These are phyloP conservation scores for Trichoderma sp. DNA, from an alignment of 2,329 filamentous ascomycete genomes.

Conservation along the genomic window DNA sequence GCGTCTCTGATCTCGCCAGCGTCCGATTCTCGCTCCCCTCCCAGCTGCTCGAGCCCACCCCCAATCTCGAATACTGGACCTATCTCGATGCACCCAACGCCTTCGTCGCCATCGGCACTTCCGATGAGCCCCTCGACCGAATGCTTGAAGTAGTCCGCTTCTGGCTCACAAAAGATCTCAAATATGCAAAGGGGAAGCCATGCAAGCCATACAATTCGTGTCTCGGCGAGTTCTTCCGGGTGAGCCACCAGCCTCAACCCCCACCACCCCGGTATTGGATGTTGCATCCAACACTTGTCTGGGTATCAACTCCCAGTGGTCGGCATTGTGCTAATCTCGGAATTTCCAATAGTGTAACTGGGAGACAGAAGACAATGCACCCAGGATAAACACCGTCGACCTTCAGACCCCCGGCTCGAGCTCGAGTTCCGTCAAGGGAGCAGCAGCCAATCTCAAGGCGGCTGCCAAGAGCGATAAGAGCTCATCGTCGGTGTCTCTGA, in stretches of 20 bases:
- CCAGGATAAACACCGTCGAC: conserved; percentile 60
- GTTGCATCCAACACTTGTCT: not conserved
- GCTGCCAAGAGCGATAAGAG: conserved; percentile 50
- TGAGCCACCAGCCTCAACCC: conserved; percentile 48
- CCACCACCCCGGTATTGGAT: not conserved
- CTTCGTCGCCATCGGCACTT: conserved; percentile 81
- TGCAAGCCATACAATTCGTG: conserved; percentile 99
- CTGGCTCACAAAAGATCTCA: conserved; percentile 99
- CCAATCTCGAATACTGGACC: conserved; percentile 99
- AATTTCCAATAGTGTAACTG: conserved; percentile 74
- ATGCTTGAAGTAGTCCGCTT: conserved; percentile 95
- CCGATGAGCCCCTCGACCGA: conserved; percentile 86
- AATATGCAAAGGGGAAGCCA: conserved; percentile 97
- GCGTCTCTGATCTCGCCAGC: conserved; percentile 90
- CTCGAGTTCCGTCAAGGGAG: conserved; percentile 45
- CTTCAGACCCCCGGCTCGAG: conserved; percentile 40
- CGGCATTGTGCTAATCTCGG: conserved; percentile 1
- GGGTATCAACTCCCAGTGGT: not conserved
- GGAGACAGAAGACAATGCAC: conserved; percentile 82
- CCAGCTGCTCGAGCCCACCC: conserved; percentile 92
- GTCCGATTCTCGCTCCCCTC: conserved; percentile 96
- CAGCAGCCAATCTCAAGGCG: conserved; percentile 54
- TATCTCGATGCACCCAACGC: conserved; percentile 95
- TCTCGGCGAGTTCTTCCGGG: conserved; percentile 94
- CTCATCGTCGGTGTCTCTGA: conserved; percentile 54